These are phyloP conservation scores for Coprinopsis strossmayeri DNA, from an alignment of 768 basidiomycete species.

Conservation along the genomic window DNA sequence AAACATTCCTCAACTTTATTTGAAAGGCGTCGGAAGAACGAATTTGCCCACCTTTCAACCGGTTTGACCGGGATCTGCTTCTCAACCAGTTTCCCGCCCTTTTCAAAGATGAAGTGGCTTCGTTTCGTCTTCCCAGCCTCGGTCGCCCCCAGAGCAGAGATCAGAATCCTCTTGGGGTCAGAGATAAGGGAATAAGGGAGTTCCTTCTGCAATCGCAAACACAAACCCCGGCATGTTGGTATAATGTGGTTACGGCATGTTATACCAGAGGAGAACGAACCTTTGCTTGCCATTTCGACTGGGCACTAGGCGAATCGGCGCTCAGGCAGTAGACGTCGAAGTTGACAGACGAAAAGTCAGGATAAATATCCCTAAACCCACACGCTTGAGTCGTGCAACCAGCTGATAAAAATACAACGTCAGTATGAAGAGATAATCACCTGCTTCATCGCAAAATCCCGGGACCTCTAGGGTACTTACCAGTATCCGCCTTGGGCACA, in stretches of 20 bases:
- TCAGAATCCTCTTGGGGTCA: slow-evolving; percentile 78
- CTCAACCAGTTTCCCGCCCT: slow-evolving; percentile 84
- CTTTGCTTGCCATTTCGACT: slow-evolving; percentile 84
- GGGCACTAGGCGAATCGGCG: slow-evolving; percentile 67
- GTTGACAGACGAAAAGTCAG: slow-evolving; percentile 60
- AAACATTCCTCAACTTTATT: neutral
- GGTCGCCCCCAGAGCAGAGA: slow-evolving; percentile 76
- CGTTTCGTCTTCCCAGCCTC: slow-evolving; percentile 80
- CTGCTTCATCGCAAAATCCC: too few relatives aligned
- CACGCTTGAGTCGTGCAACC: slow-evolving; percentile 94
- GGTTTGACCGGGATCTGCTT: slow-evolving; percentile 85
- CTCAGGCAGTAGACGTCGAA: slow-evolving; percentile 84
- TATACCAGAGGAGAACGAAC: slow-evolving; percentile 27
- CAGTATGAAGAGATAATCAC: too few relatives aligned
- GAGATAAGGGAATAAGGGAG: slow-evolving; percentile 85
- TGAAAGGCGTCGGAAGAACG: neutral
- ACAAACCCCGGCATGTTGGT: neutral
- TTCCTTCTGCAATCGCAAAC: slow-evolving; percentile 47
- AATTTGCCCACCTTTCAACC: slow-evolving; percentile 60
- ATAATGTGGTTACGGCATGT: neutral
- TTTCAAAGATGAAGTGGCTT: slow-evolving; percentile 90
- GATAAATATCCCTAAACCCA: slow-evolving; percentile 79
- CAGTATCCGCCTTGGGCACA: slow-evolving; percentile 81
- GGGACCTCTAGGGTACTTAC: slow-evolving; percentile 37
- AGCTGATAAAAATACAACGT: slow-evolving; percentile 24